Conservation (phyloP, 108 stramenopile genomes). For the Pseudonitzschia multistriata region DNA sequence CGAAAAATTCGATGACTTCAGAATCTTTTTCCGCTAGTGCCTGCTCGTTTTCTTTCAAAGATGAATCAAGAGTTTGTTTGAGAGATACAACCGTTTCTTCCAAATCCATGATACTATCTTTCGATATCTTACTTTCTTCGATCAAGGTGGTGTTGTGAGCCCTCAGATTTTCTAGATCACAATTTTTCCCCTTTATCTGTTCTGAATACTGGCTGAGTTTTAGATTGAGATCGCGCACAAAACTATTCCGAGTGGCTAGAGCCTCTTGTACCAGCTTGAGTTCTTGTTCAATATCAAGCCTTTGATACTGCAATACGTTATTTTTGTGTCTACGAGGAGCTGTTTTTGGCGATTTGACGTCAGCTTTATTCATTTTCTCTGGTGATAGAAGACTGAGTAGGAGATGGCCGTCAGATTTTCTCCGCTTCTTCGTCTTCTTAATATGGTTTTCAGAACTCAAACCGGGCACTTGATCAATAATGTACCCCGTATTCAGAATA, state of each 20-base stretch:
- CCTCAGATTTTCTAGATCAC: not conserved
- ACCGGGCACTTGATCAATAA: slow-evolving; percentile 21
- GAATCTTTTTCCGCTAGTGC: slow-evolving; percentile 73
- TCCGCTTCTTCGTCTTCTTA: slow-evolving; percentile 28
- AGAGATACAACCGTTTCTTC: slow-evolving; percentile 82
- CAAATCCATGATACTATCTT: slow-evolving; percentile 79
- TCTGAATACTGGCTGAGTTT: not conserved
- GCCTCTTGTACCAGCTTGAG: slow-evolving; percentile 26
- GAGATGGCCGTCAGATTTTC: slow-evolving; percentile 44
- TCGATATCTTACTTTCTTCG: slow-evolving; percentile 41
- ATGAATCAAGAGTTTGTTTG: slow-evolving; percentile 41
- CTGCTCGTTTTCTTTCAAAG: slow-evolving; percentile 35
- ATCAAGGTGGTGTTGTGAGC: not conserved
- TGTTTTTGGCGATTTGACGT: slow-evolving; percentile 13
- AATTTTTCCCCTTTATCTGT: slow-evolving; percentile 11
- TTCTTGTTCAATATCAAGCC: slow-evolving; percentile 24
- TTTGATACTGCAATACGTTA: not conserved
- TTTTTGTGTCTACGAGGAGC: slow-evolving; percentile 26
- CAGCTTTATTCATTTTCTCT: not conserved
- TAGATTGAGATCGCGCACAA: slow-evolving; percentile 6
- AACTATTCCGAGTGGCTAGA: slow-evolving; percentile 14
- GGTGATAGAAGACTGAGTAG: not conserved
- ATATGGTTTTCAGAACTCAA: not conserved
- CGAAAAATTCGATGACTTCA: slow-evolving; percentile 13
- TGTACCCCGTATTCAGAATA: slow-evolving; percentile 70